A percentile compares a stretch with the other conserved stretches of the same genome.
Conservation (phyloP, 306 rosid genomes). For the Dicorynia guianensis region DNA sequence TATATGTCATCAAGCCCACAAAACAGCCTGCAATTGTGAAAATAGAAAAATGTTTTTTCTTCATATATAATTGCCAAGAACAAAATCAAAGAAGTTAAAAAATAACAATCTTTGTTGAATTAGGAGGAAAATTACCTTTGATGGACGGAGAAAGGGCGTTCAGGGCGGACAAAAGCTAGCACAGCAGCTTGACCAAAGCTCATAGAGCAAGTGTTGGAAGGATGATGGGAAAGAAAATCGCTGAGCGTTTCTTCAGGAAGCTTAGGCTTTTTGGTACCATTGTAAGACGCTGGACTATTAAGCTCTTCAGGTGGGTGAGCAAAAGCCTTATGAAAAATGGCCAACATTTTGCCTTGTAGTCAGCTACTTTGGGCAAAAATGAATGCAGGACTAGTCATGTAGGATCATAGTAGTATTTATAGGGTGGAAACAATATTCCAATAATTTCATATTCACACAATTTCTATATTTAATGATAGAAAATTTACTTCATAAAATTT, state of each 20-base stretch:
- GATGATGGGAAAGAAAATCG: constrained; percentile 76
- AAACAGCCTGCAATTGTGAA: constrained; percentile 61
- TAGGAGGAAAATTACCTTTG: constrained; percentile 60
- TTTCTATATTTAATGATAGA: too few species aligned
- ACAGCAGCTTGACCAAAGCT: constrained; percentile 80
- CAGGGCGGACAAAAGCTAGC: constrained; percentile 77
- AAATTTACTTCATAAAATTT: too few species aligned
- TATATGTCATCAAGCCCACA: constrained; percentile 89
- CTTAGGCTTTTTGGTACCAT: constrained; percentile 77
- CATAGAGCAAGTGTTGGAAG: constrained; percentile 70
- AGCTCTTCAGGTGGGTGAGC: constrained; percentile 97
- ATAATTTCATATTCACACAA: too few species aligned
- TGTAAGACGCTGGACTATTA: constrained; percentile 85
- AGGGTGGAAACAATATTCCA: neutral
- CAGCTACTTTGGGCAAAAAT: neutral
- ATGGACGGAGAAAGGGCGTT: constrained; percentile 50
- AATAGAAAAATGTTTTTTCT: neutral
- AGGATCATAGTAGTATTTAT: constrained; percentile 29
- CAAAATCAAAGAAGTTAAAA: neutral
- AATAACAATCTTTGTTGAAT: neutral
- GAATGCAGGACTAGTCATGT: neutral
- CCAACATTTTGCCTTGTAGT: constrained; percentile 60
- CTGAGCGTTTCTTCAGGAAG: constrained; percentile 80
- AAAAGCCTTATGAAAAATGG: constrained; percentile 87
- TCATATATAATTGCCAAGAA: neutral